Conservation (phyloP, 352 stramenopile species). For the Globisporangium okanoganense region DNA sequence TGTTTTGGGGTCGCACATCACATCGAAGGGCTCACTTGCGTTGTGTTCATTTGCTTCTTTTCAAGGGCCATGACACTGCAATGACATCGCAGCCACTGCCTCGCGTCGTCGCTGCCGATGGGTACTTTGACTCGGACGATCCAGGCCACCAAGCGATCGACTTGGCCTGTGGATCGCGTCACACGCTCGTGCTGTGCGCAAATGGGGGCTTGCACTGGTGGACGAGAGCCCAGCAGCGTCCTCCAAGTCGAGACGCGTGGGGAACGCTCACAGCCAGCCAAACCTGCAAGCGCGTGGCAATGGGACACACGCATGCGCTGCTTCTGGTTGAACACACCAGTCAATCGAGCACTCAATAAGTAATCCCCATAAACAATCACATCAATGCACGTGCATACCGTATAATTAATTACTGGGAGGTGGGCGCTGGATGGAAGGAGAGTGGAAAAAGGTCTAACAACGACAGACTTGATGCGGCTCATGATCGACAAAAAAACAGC, state of each 20-base stretch:
- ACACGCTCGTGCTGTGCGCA: conserved; percentile 41
- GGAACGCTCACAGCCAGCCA: conserved; percentile 8
- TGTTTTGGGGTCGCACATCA: too few relatives aligned
- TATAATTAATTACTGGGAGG: conserved; percentile 15
- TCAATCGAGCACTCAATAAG: too few relatives aligned
- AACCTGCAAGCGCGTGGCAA: conserved; percentile 12
- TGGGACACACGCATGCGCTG: conserved; percentile 26
- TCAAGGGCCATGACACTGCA: conserved; percentile 16
- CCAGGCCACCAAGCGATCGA: conserved; percentile 23
- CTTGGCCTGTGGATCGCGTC: conserved; percentile 47
- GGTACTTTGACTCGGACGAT: conserved; percentile 21
- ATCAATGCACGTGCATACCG: conserved; percentile 10
- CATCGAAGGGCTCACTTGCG: neutral
- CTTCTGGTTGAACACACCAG: conserved; percentile 26
- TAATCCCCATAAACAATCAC: neutral
- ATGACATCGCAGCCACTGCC: conserved; percentile 33
- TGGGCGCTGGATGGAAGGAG: neutral
- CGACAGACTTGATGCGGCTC: conserved; percentile 5
- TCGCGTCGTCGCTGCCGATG: conserved; percentile 36
- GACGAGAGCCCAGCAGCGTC: conserved; percentile 17
- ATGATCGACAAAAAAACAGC: conserved; percentile 13
- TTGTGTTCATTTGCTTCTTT: neutral
- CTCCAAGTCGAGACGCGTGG: neutral
- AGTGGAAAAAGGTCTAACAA: conserved; percentile 4
- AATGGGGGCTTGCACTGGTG: conserved; percentile 52